A percentile compares a stretch with the other conserved stretches of the same genome.
These are phyloP conservation scores for Lotmaria passim DNA, from an alignment of 208 protist genomes.

Conservation along the genomic window DNA sequence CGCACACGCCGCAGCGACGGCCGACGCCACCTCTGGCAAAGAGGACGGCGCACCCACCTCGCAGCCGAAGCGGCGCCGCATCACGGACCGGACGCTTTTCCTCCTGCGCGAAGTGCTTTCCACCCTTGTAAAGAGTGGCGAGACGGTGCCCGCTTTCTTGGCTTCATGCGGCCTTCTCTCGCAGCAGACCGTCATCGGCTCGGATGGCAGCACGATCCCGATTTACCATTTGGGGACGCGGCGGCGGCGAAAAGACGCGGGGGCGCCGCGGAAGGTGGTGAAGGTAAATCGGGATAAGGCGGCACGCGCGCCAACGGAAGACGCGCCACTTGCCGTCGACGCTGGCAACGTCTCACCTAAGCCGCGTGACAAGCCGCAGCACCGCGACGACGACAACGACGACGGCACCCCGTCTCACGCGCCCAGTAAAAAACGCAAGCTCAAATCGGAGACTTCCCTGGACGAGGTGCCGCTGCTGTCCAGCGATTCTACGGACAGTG, in stretches of 20 bases:
- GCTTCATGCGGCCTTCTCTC: slow-evolving; percentile 69
- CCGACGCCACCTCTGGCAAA: not conserved
- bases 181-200: slow-evolving; percentile 58
- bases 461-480: slow-evolving; percentile 10
- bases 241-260: slow-evolving; percentile 56
- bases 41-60: slow-evolving; percentile 2
- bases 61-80: slow-evolving; percentile 35
- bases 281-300: slow-evolving; percentile 51
- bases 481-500: not conserved
- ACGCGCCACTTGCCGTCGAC: not conserved
- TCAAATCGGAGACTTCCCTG: slow-evolving; percentile 2
- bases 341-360: not conserved
- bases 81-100: slow-evolving; percentile 78
- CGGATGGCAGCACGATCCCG: slow-evolving; percentile 62
- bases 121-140: slow-evolving; percentile 59
- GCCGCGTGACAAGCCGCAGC: not conserved
- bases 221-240: slow-evolving; percentile 82
- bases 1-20: not conserved
- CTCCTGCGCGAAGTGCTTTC: slow-evolving; percentile 75
- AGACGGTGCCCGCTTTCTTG: slow-evolving; percentile 85
- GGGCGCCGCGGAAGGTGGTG: slow-evolving; percentile 54
- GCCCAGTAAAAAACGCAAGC: not conserved
- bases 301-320: not conserved
- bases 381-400: not conserved
- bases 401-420: not conserved